phyloP scores from a whole-genome alignment of 2,329 filamentous ascomycete species.

The Zalaria sp. region DNA sequence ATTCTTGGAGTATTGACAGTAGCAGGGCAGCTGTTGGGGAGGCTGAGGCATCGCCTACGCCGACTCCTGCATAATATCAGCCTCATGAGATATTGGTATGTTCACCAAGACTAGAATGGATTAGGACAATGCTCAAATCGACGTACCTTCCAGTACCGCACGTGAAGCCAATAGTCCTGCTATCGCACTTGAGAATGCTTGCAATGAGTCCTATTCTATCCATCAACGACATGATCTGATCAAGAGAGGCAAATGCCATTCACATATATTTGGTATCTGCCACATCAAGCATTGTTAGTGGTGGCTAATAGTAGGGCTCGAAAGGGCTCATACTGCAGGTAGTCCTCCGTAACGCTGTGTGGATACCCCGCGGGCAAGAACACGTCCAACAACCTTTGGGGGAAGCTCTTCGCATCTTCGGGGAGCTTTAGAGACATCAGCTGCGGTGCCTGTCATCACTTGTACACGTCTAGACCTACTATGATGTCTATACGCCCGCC shows the following conservation, averaged over 20 bases:
- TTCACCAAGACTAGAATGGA: constrained; percentile 1
- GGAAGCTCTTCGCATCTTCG: constrained; percentile 11
- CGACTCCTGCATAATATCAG: constrained; percentile 41
- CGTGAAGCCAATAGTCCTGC: constrained; percentile 66
- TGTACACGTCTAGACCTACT: constrained; percentile 5
- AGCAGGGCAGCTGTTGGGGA: constrained; percentile 71
- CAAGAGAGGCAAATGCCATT: constrained; percentile 11
- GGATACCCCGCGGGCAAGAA: constrained; percentile 85
- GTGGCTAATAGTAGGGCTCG: background rate
- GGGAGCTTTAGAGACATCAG: constrained; percentile 3
- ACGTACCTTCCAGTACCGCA: constrained; percentile 59
- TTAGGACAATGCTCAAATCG: background rate
- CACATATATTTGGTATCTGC: constrained; percentile 55
- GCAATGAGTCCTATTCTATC: constrained; percentile 51
- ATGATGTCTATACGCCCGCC: constrained; percentile 5
- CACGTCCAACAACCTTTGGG: constrained; percentile 44
- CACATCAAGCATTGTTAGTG: background rate
- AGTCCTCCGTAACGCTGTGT: constrained; percentile 72
- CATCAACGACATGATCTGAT: background rate
- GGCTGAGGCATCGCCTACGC: constrained; percentile 66
- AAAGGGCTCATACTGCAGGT: constrained; percentile 48
- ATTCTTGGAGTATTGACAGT: constrained; percentile 70
- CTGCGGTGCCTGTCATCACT: too few relatives aligned
- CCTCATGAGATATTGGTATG: background rate
- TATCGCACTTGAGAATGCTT: constrained; percentile 75